Base-by-base conservation (phyloP, 202 grass and related monocot species). In the Elaeis oleifera region DNA sequence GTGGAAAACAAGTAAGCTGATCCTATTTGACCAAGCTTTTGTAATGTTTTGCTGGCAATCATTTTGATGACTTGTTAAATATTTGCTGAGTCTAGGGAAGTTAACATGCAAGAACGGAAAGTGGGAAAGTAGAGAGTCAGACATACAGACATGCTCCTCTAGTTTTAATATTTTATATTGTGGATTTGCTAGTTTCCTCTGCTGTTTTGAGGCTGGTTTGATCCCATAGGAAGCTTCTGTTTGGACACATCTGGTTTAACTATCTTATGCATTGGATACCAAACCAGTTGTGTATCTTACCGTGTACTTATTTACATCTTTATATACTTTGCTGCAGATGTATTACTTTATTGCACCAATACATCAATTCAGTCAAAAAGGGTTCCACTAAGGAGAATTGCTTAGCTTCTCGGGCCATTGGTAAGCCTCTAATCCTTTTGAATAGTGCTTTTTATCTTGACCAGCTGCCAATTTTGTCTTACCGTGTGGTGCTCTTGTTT, bases 301-400 rank as follows among this genome's bases (percentile, higher is more conserved):
- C 9, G 13, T 44, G 6, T 44, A 14, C 8, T 44, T 44, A 44
- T 11, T 44, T 44, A 13, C 36, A 44, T 44, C 36, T 44, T 58
- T 23, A 65, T 55, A 20, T 48, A 5, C 2, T 14, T 68, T 71
- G 54, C 48, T 76, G 58, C 63, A 96, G 90, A 74, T 99, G 74
- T 79, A 65, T 80, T 44, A 99, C 88, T 50, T 20, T 99, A 25
- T 81, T 90, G 54, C 84, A 82, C 56, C 80, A 79, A 73, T 99
- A 77, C 71, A 79, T 86, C 23, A 89, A 63, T 81, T 99, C 88
- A 6, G 68, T 99, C 23, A 99, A 92, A 70, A 92, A 71, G 28
- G 94, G 94, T 63, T 99, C 94, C 51, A 51, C 56, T 18, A 99
- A 84, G 74, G 94, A 99, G 80, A 56, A 61, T 77, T 89, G 59